These are phyloP conservation scores for Zygotorulaspora sp. DNA, from an alignment of 805 yeast species.

Conservation along the genomic window DNA sequence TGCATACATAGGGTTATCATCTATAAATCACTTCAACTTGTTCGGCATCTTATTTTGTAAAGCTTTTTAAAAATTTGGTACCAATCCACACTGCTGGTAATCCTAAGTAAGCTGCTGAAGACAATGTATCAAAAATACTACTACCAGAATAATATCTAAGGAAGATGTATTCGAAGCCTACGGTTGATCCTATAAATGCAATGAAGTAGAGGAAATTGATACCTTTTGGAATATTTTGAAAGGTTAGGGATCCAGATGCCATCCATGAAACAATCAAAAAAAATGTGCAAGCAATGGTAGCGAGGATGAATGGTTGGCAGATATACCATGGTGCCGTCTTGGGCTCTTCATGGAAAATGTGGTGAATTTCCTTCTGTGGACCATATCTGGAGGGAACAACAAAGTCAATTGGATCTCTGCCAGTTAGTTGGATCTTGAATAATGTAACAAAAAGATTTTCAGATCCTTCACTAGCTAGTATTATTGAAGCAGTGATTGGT, in stretches of 20 bases:
- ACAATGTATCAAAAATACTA: conserved; percentile 32
- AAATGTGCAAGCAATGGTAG: conserved; percentile 40
- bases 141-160: conserved; percentile 30
- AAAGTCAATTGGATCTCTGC: conserved; percentile 9
- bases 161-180: conserved; percentile 32
- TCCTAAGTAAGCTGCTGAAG: conserved; percentile 38
- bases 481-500: conserved; percentile 20
- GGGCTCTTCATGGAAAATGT: conserved; percentile 54
- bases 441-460: conserved; percentile 19
- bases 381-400: conserved; percentile 36
- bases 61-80: conserved; percentile 56
- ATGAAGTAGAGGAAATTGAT: conserved; percentile 21
- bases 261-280: conserved; percentile 45
- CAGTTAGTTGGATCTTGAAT: conserved; percentile 18
- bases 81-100: conserved; percentile 58
- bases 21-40: not conserved
- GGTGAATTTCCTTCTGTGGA: conserved; percentile 56
- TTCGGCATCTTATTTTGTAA: conserved; percentile 10
- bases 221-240: conserved; percentile 28
- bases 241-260: conserved; percentile 26
- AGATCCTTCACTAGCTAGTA: conserved; percentile 17
- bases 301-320: conserved; percentile 48
- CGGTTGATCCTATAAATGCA: conserved; percentile 25
- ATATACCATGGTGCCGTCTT: conserved; percentile 47
- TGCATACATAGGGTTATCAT: not conserved